Conservation (phyloP, 1,284 basidiomycete genomes). For the Cerioporus squamosus region DNA sequence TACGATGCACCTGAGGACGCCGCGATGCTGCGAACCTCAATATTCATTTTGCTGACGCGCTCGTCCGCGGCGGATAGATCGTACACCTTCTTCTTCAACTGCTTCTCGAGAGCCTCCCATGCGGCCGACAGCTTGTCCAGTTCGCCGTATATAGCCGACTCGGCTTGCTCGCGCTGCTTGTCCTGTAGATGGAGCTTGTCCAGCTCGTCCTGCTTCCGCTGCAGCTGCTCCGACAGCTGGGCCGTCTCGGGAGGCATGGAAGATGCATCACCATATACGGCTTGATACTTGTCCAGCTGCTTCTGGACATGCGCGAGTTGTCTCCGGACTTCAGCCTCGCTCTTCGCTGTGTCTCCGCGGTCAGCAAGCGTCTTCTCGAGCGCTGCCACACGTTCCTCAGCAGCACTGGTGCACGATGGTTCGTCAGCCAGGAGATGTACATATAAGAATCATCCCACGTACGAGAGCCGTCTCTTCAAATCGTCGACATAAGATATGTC, state of each 20-base stretch:
- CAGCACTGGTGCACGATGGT: conserved; percentile 43
- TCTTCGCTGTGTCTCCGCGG: conserved; percentile 51
- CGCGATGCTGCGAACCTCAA: conserved; percentile 56
- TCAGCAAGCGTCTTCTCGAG: conserved; percentile 56
- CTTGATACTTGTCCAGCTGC: conserved; percentile 64
- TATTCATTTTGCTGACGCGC: conserved; percentile 60
- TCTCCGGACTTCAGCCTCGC: conserved; percentile 58
- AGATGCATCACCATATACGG: conserved; percentile 62
- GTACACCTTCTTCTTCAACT: conserved; percentile 85
- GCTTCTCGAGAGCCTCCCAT: conserved; percentile 87
- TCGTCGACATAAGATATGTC: conserved; percentile 65
- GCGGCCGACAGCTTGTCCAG: conserved; percentile 86
- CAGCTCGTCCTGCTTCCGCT: conserved; percentile 66
- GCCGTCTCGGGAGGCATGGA: conserved; percentile 53
- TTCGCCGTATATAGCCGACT: conserved; percentile 83
- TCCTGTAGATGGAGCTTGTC: conserved; percentile 59
- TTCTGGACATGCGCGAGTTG: conserved; percentile 50
- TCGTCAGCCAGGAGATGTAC: neutral
- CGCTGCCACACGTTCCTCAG: conserved; percentile 54
- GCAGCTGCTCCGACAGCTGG: conserved; percentile 58
- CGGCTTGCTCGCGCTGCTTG: conserved; percentile 60
- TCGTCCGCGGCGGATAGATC: conserved; percentile 83
- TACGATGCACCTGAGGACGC: neutral
- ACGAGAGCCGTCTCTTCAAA: conserved; percentile 66
- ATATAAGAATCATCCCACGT: conserved; percentile 33